Conservation (phyloP, 352 stramenopile species). For the Phytophthora hibernalis region DNA sequence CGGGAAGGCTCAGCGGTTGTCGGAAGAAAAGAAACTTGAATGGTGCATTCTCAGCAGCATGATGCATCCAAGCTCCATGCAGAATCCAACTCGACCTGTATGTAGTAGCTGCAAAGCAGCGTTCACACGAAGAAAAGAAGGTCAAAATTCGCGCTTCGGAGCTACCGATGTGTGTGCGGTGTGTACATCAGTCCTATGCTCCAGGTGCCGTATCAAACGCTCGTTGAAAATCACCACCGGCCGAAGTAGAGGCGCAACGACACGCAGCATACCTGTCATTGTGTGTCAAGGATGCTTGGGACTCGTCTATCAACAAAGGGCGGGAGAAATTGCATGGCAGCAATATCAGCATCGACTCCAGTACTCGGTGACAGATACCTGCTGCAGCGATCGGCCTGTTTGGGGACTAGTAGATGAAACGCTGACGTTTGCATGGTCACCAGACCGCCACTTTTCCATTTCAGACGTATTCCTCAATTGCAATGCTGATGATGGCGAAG, state of each 20-base stretch:
- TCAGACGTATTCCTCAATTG: constrained; percentile 11
- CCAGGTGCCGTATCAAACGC: constrained; percentile 21
- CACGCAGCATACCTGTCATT: constrained; percentile 9
- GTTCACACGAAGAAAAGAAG: background rate
- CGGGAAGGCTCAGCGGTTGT: constrained; percentile 18
- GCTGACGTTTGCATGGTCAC: constrained; percentile 20
- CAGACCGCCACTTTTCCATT: constrained; percentile 16
- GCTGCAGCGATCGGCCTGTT: constrained; percentile 13
- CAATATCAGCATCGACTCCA: constrained; percentile 18
- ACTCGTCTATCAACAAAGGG: constrained; percentile 1
- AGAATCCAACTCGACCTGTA: background rate
- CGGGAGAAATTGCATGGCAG: constrained; percentile 21
- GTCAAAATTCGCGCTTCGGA: background rate
- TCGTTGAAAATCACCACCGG: constrained; percentile 17
- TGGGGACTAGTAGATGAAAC: constrained; percentile 22
- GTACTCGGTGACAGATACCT: constrained; percentile 15
- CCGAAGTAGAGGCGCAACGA: constrained; percentile 10
- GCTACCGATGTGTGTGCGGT: constrained; percentile 7
- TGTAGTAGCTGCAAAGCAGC: constrained; percentile 12
- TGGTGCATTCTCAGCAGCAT: constrained; percentile 28
- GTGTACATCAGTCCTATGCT: constrained; percentile 13
- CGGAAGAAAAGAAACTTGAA: constrained; percentile 32
- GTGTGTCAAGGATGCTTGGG: constrained; percentile 18
- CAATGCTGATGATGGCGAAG: constrained; percentile 14
- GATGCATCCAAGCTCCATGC: constrained; percentile 10